phyloP scores from a whole-genome alignment of 495 filamentous ascomycete genomes.

The Patellaria atrata region DNA sequence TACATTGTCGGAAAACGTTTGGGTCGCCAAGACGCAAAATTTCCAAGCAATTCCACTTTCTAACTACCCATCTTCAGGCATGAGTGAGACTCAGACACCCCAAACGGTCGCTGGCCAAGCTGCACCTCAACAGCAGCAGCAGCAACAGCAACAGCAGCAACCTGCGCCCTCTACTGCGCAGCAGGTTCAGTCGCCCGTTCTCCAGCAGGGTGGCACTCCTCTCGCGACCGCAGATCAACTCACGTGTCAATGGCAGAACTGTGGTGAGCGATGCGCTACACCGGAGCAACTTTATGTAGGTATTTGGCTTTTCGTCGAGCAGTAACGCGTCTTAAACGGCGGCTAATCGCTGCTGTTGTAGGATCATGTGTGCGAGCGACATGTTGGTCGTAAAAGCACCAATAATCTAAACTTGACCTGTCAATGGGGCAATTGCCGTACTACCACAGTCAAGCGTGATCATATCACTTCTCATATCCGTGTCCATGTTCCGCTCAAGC shows the following conservation, averaged over 20 bases:
- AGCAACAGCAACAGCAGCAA: slow-evolving; percentile 16
- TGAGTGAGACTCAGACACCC: too few relatives aligned
- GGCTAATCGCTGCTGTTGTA: slow-evolving; percentile 31
- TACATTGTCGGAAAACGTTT: too few relatives aligned
- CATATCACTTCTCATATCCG: slow-evolving; percentile 99
- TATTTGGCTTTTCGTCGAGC: slow-evolving; percentile 7
- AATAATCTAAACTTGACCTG: slow-evolving; percentile 97
- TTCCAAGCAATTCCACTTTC: too few relatives aligned
- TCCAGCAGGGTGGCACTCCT: too few relatives aligned
- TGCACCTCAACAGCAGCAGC: slow-evolving; percentile 9
- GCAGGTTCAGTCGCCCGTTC: too few relatives aligned
- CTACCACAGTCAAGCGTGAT: slow-evolving; percentile 95
- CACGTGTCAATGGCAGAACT: slow-evolving; percentile 73
- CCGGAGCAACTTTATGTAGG: slow-evolving; percentile 86
- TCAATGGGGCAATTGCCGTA: slow-evolving; percentile 91
- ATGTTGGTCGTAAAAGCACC: slow-evolving; percentile 96
- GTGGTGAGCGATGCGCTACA: slow-evolving; percentile 62
- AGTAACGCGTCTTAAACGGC: slow-evolving; percentile 2
- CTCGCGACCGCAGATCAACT: slow-evolving; percentile 23
- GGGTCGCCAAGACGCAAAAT: too few relatives aligned
- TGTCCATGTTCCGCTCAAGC: slow-evolving; percentile 94
- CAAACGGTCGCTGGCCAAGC: too few relatives aligned
- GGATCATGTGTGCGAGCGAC: slow-evolving; percentile 97
- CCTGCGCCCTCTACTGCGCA: slow-evolving; percentile 11
- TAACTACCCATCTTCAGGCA: too few relatives aligned